Evolutionary conservation across 176 grass and related monocot genomes (phyloP), one percentile per base, ranked within the genome.

Genomic region (Avena eriantha): DNA sequence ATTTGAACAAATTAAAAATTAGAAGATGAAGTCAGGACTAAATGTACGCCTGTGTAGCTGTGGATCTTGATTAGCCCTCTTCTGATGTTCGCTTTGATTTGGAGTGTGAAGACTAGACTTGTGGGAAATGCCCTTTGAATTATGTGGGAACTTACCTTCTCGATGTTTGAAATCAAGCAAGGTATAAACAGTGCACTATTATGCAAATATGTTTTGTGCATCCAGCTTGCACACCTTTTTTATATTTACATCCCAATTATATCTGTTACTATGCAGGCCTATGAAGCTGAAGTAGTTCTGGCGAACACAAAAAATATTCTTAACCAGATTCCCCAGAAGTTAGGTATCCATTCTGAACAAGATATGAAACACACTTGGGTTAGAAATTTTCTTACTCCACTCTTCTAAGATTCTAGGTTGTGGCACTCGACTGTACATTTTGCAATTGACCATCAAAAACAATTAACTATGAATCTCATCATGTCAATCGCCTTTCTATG

Each of bases 301-400:
- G 95, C 91, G 24, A 97, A 95, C 86, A 87, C 91, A 88, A 97
- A 93, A 43, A 92, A 95, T 91, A 95, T 97, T 86, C 95, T 97
- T 83, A 95, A 91, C 55, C 91, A 97, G 86, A 95, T 95, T 83
- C 89, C 95, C 47, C 91, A 9, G 15, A 97, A 97, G 63, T 97
- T 92, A 70, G 76, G 95, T 97, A 95, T 95, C 82, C 89, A 61
- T 69, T 48, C 24, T 39, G 73, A 56, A 90, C 53, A 65, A 68
- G 1, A 84, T 31, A 51, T 34, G 29, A 67, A 67, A 67, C 64
- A 67, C 34, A 66, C 33, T 33, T 66, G 13, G 29, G 29, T 34
- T 66, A 17, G 35, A 82, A 51, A 8, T 60, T 82, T 90, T 86
- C 35, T 36, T 36, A 36, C 35, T 36, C 35, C 35, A 36, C 35